Conservation (phyloP, 345 rosid species). For the Salix caprea region DNA sequence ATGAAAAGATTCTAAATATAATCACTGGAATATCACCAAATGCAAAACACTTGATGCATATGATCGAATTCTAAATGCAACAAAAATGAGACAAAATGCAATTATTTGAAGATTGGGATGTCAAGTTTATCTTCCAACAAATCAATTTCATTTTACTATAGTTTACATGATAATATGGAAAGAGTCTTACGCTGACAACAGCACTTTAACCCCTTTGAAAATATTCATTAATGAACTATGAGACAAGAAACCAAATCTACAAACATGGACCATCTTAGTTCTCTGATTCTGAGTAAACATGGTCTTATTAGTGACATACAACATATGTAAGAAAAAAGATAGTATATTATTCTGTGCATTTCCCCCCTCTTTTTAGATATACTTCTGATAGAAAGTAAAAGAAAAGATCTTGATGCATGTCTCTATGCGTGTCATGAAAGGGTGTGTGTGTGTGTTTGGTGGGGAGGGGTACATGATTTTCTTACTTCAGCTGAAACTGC, state of each 20-base stretch:
- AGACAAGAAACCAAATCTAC: neutral
- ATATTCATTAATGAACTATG: neutral
- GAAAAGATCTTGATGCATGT: neutral
- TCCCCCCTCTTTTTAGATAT: neutral
- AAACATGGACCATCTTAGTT: neutral
- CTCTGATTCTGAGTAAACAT: neutral
- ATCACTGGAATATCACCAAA: neutral
- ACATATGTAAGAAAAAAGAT: neutral
- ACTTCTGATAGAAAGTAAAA: neutral
- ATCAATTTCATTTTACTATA: neutral
- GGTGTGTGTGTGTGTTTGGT: neutral
- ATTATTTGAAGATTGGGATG: neutral
- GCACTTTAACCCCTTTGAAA: neutral
- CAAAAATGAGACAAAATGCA: neutral
- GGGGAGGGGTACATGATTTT: neutral
- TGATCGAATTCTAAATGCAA: neutral
- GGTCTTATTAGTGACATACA: neutral
- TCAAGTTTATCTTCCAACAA: neutral
- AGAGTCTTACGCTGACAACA: neutral
- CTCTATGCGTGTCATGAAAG: neutral
- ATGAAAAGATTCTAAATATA: neutral
- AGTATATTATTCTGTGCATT: neutral
- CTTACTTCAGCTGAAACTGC: constrained; percentile 98
- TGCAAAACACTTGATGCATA: neutral
- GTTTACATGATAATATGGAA: neutral